Evolutionary conservation across 768 basidiomycete genomes (phyloP).

Genomic region (Amanita molliuscula): DNA sequence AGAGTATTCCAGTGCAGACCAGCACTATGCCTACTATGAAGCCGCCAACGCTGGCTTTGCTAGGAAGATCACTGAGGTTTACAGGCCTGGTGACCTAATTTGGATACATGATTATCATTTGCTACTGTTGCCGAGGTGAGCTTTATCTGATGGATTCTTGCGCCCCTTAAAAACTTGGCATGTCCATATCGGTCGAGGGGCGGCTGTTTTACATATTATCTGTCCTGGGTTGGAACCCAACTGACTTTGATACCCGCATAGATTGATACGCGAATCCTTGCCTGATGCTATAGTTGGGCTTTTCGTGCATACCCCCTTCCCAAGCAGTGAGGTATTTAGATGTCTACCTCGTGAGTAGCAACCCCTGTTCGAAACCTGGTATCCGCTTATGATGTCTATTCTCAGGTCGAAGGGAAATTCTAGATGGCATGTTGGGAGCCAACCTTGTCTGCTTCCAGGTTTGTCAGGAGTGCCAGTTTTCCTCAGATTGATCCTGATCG

Average conservation of each 20-base stretch:
- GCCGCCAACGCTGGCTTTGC: constrained; percentile 84
- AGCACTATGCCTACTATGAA: constrained; percentile 72
- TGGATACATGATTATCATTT: constrained; percentile 97
- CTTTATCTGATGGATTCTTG: not conserved
- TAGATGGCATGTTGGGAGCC: constrained; percentile 97
- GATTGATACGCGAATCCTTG: constrained; percentile 65
- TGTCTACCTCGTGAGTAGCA: constrained; percentile 71
- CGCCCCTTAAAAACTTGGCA: not conserved
- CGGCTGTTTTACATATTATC: constrained; percentile 6
- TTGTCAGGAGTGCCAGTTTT: constrained; percentile 9
- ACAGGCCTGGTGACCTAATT: constrained; percentile 84
- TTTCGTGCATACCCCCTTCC: constrained; percentile 98
- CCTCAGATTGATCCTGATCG: not conserved
- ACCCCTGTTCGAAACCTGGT: not conserved
- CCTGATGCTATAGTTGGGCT: constrained; percentile 72
- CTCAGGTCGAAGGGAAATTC: constrained; percentile 79
- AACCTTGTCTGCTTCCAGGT: constrained; percentile 94
- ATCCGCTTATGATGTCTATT: not conserved
- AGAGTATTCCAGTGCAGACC: constrained; percentile 79
- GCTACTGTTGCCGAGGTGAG: constrained; percentile 67
- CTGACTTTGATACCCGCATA: constrained; percentile 7
- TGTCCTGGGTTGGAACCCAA: not conserved
- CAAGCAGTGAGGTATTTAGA: constrained; percentile 91
- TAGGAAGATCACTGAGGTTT: constrained; percentile 56
- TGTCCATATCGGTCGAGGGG: not conserved